Evolutionary conservation across 768 basidiomycete genomes (phyloP).

Genomic region (Psilocybe subaeruginosa): DNA sequence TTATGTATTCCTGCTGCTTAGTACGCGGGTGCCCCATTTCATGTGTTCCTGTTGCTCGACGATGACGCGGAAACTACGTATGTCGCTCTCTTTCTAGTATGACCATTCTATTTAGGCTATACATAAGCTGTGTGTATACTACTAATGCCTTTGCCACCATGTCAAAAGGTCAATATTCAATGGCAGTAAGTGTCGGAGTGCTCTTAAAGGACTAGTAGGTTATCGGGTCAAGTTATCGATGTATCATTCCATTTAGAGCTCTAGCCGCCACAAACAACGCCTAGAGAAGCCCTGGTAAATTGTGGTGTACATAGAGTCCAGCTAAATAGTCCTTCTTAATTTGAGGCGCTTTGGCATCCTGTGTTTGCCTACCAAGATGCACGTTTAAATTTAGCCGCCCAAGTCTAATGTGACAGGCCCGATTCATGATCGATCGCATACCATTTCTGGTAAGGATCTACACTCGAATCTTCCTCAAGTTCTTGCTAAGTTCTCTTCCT

Average conservation of each 20-base stretch:
- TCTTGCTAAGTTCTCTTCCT: neutral
- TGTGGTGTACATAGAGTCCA: neutral
- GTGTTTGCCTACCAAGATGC: slow-evolving; percentile 9
- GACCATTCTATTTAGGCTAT: neutral
- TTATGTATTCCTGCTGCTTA: neutral
- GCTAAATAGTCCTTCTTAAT: slow-evolving; percentile 6
- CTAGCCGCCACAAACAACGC: neutral
- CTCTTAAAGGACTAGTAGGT: neutral
- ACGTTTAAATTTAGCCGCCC: slow-evolving; percentile 20
- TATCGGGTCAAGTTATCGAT: neutral
- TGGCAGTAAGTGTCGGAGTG: slow-evolving; percentile 11
- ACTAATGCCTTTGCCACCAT: neutral
- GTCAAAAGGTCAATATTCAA: neutral
- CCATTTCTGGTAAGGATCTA: slow-evolving; percentile 25
- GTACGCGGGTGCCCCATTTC: no score
- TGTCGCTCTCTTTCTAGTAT: neutral
- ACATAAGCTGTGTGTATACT: neutral
- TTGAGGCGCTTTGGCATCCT: slow-evolving; percentile 12
- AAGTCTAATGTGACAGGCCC: slow-evolving; percentile 14
- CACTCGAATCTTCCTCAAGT: slow-evolving; percentile 19
- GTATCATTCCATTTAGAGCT: neutral
- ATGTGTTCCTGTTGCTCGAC: no score
- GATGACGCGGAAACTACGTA: neutral
- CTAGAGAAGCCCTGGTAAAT: neutral
- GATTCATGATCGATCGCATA: slow-evolving; percentile 24